Evolutionary conservation across 2,329 filamentous ascomycete genomes (phyloP).

Genomic region (Atkinsonella texensis): DNA sequence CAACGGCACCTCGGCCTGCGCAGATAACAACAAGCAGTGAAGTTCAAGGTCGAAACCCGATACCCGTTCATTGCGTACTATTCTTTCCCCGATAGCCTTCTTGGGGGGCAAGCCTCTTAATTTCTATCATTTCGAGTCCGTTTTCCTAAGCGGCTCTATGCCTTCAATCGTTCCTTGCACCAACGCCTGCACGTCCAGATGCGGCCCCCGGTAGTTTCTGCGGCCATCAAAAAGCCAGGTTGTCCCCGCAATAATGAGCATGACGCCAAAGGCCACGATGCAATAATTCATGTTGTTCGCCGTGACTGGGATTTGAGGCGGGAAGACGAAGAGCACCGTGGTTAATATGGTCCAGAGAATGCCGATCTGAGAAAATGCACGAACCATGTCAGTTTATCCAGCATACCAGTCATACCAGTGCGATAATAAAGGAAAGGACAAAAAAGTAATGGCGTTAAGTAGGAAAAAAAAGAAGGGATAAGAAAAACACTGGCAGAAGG

Average conservation of each 20-base stretch:
- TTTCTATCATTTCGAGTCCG: not conserved
- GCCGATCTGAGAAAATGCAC: constrained; percentile 25
- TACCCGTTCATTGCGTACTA: too few species aligned
- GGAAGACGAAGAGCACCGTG: constrained; percentile 64
- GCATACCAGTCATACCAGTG: not conserved
- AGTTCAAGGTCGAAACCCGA: too few species aligned
- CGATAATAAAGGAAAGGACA: too few species aligned
- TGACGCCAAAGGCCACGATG: constrained; percentile 35
- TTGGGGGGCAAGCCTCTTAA: not conserved
- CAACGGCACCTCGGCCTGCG: too few species aligned
- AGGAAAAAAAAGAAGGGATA: not conserved
- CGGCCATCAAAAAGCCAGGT: constrained; percentile 38
- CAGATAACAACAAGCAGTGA: too few species aligned
- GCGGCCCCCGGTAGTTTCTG: constrained; percentile 32
- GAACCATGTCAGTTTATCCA: not conserved
- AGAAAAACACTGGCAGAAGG: not conserved
- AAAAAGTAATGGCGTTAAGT: not conserved
- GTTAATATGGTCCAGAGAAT: constrained; percentile 57
- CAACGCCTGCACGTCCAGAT: constrained; percentile 11
- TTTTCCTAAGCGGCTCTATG: constrained; percentile 1
- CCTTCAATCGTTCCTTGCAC: constrained; percentile 4
- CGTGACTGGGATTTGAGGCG: constrained; percentile 52
- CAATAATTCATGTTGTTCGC: constrained; percentile 56
- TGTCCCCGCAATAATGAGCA: constrained; percentile 29
- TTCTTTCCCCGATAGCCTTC: too few species aligned